Evolutionary conservation across 108 stramenopile genomes (phyloP), one percentile per base, ranked within the genome.

Genomic region (Skeletonema menzelii): DNA sequence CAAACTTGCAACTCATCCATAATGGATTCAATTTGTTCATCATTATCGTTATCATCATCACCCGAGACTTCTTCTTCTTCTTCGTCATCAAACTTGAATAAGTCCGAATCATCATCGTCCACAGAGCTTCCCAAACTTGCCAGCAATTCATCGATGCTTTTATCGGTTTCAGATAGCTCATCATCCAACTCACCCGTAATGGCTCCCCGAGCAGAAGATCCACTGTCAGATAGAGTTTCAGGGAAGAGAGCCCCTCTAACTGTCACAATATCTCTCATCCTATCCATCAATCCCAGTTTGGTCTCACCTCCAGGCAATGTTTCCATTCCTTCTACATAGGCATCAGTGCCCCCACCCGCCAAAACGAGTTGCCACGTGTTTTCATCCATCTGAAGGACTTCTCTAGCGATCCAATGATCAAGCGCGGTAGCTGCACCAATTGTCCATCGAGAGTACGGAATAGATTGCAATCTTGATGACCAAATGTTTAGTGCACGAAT

Each of bases 361-460:
- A 94, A 63, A 27, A 94, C 63, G 27, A 71, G 66, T 31, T 79
- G 42, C 93, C 93, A 94, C 1, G 90, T 88, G 34, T 82, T 75
- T 73, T 94, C 93, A 11, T 84, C 83, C 77, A 91, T 64, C 15
- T 79, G 82, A 42, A 94, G 72, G 15, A 94, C 85, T 20, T 86
- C 75, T 19, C 84, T 72, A 59, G 93, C 93, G 65, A 94, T 91
- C 93, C 93, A 94, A 63, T 94, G 93, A 86, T 94, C 93, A 37
- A 94, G 76, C 10, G 93, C 89, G 17, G 85, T 84, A 34, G 93
- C 76, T 6, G 93, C 90, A 59, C 93, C 93, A 8, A 94, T 82
- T 8, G 90, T 94, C 93, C 93, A 94, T 63, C 85, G 75, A 6
- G 59, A 20, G 70, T 94, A 94, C 2, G 93, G 90, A 20, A 91